Evolutionary conservation across 208 protist genomes (phyloP).

Genomic region (Trypanosomatidae sp.): DNA sequence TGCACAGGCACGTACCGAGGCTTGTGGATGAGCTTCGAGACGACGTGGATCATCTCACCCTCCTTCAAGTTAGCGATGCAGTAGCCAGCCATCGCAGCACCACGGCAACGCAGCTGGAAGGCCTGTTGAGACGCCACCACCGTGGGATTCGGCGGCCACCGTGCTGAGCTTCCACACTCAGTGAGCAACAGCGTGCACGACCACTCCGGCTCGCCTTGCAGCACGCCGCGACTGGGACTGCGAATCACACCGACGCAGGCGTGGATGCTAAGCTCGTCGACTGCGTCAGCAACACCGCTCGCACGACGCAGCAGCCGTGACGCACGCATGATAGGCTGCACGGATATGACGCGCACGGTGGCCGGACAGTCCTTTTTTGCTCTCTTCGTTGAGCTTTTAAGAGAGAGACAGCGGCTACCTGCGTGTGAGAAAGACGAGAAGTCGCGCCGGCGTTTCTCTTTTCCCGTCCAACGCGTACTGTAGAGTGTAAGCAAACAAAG

Average conservation of each 20-base stretch:
- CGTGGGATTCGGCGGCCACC: background rate
- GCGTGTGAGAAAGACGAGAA: no score
- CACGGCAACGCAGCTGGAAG: slow-evolving; percentile 66
- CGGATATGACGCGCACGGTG: no score
- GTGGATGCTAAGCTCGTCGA: slow-evolving; percentile 42
- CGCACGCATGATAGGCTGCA: background rate
- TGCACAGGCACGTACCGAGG: slow-evolving; percentile 78
- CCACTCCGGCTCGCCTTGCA: slow-evolving; percentile 71
- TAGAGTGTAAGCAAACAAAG: no score
- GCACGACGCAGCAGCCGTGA: background rate
- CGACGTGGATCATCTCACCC: slow-evolving; percentile 74
- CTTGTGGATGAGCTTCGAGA: slow-evolving; percentile 76
- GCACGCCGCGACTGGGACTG: slow-evolving; percentile 53
- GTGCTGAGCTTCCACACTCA: slow-evolving; percentile 53
- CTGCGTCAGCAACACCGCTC: background rate
- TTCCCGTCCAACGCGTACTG: no score
- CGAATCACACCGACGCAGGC: slow-evolving; percentile 79
- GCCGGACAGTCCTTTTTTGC: no score
- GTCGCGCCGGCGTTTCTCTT: no score
- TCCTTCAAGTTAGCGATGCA: slow-evolving; percentile 55
- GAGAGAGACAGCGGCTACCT: no score
- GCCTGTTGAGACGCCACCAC: slow-evolving; percentile 19
- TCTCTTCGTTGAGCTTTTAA: no score
- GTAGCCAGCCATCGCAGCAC: slow-evolving; percentile 53
- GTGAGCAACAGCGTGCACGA: slow-evolving; percentile 73